Percentiles rank a stretch among this genome's conserved stretches.
Conservation (phyloP, 164 flowering plant genomes). For the Malania oleifera region DNA sequence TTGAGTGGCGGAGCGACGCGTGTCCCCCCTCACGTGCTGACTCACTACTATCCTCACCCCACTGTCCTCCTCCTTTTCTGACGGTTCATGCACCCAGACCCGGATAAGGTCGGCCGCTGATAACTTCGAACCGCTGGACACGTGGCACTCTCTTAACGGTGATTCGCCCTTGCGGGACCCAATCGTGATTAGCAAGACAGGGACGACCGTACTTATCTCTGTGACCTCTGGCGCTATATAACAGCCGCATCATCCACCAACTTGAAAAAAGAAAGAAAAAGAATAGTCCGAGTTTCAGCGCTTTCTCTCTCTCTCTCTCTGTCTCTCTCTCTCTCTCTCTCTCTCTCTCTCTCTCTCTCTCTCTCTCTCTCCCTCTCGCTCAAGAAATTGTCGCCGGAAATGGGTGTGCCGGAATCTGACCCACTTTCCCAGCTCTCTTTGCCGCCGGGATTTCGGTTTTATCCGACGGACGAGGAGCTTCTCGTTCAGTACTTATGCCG, state of each 20-base stretch:
- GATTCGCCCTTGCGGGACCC: slow-evolving; percentile 16
- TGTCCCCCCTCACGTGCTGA: slow-evolving; percentile 9
- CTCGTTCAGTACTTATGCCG: slow-evolving; percentile 51
- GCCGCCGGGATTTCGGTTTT: slow-evolving; percentile 65
- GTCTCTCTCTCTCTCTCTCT: background rate
- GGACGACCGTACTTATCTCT: slow-evolving; percentile 34
- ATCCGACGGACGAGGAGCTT: slow-evolving; percentile 65
- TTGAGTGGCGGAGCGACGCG: slow-evolving; percentile 10
- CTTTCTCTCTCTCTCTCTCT: slow-evolving; percentile 1
- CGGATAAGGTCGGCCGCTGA: slow-evolving; percentile 35
- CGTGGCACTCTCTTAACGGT: slow-evolving; percentile 23
- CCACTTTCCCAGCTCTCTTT: slow-evolving; percentile 42
- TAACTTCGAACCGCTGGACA: slow-evolving; percentile 3
- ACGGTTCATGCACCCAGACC: slow-evolving; percentile 27
- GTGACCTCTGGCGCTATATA: slow-evolving; percentile 13
- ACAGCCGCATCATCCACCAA: background rate
- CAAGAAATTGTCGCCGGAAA: slow-evolving; percentile 8
- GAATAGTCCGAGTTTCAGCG: background rate
- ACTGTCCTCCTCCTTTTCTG: slow-evolving; percentile 6
- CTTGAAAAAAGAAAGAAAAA: slow-evolving; percentile 6
- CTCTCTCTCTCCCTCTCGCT: too few relatives aligned
- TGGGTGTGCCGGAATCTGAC: slow-evolving; percentile 38
- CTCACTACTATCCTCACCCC: slow-evolving; percentile 5
- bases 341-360: background rate
- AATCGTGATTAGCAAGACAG: slow-evolving; percentile 17